phyloP scores from a whole-genome alignment of 768 basidiomycete species.

The Pleurotus salmoneostramineus region DNA sequence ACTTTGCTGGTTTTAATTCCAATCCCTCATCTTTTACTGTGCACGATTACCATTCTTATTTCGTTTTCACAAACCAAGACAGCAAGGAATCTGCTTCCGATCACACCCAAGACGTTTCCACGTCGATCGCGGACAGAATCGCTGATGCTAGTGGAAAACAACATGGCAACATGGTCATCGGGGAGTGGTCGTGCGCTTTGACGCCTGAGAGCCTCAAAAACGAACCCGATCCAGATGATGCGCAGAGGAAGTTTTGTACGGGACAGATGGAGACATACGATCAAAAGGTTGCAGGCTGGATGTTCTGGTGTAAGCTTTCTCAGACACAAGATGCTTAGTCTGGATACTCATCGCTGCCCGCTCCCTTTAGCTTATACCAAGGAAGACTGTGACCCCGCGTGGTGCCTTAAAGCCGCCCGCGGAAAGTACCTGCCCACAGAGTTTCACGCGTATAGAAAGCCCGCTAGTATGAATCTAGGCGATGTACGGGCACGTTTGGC shows the following conservation, averaged over 20 bases:
- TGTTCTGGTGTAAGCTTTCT: conserved; percentile 58
- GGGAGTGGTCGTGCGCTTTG: conserved; percentile 81
- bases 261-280: conserved; percentile 58
- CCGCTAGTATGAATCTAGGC: conserved; percentile 8
- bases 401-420: conserved; percentile 67
- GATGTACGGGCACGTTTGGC: conserved; percentile 8
- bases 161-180: conserved; percentile 59
- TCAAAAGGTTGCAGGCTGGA: conserved; percentile 57
- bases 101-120: conserved; percentile 49
- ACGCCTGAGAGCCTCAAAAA: conserved; percentile 53
- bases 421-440: conserved; percentile 50
- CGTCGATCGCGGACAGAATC: conserved; percentile 31
- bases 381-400: conserved; percentile 60
- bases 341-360: background rate
- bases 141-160: conserved; percentile 19
- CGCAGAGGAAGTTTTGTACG: conserved; percentile 49
- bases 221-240: conserved; percentile 39
- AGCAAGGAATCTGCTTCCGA: conserved; percentile 43
- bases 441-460: conserved; percentile 46
- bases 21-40: conserved; percentile 58
- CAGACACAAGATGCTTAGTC: background rate
- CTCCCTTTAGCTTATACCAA: conserved; percentile 47
- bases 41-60: conserved; percentile 73
- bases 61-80: conserved; percentile 60
- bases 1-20: conserved; percentile 47